Base-by-base conservation (phyloP, 2,329 filamentous ascomycete genomes). In the Scytalidium sp. region DNA sequence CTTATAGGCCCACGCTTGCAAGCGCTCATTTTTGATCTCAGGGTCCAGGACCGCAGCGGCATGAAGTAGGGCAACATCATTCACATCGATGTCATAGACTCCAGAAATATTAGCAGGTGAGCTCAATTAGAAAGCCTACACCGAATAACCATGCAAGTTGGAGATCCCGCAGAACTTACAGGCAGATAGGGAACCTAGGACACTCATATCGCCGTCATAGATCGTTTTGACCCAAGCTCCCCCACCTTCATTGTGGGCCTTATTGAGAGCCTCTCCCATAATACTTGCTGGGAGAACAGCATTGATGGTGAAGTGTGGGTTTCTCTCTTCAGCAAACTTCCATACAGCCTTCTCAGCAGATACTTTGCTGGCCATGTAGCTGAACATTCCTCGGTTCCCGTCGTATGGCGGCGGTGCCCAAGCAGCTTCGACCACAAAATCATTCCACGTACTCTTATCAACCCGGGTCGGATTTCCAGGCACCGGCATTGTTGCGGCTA, bases 311-410 rank as follows among this genome's bases (percentile, higher is more conserved):
- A 68, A 57, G 1, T 51, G 53, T 13, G 56, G 64, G 3, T 62
- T 64, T 27, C 65, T 47, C 43, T 70, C 62, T 20, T 65, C 52
- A 3, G 64, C 49, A 32, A 64, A 74, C 19, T 69, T 65, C 71
- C 72, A 74, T 3, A 67, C 29, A 2, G 60, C 66, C 47, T 65
- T 59, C 45, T 75, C 72, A 0, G 60, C 60, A 25, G 66, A 63
- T 1, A 62, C 54, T 50, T 75, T 75, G 49, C 69, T 71, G 0
- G 72, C 70, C 0, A 53, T 54, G 45, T 75, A 75, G 1, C 65
- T 62, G 0, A 57, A 46, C 44, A 42, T 49, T 1, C n/a, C 42
- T 19, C 54, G 47, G 2, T 42, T 36, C 1, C 22, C 19, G 0
- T 54, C 56, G 25, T 70, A 72, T 1, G 66, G 69, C 3, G 64